Evolutionary conservation across 1,139 yeast genomes (phyloP), one percentile per base, ranked within the genome.

Genomic region (Taphrina deformans): DNA sequence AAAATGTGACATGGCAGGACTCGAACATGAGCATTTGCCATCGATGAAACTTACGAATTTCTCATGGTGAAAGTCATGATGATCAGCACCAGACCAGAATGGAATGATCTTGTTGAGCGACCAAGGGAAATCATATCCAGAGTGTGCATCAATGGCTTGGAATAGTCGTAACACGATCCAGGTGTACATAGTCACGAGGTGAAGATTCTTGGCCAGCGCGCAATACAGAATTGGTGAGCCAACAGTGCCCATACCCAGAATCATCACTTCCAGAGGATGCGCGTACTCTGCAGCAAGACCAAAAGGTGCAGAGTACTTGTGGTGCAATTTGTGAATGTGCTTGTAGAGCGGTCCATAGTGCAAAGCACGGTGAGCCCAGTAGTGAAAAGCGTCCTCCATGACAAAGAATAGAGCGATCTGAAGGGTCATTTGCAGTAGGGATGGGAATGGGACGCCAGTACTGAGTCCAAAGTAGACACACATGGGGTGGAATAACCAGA

Each of bases 31-130:
- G 33, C 33, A 10, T 6, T 29, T 29, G 6, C 10, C 33, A 29
- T 29, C 9, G 33, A 38, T 38, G 2, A 14, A 5, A 33, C 50
- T 44, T 35, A 56, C 63, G 77, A 92, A 92, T 78, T 86, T 90
- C 75, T 89, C 96, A 76, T 92, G 98, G 76, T 92, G 98, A 75
- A 89, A 90, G 75, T 92, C 98, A 75, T 92, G 98, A 77, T 92
- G 98, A 73, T 89, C 97, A 23, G 98, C 97, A 67, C 98, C 98
- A 18, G 98, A 96, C 98, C 98, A 92, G 78, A 92, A 83, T 41
- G 97, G 97, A 67, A 92, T 75, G 77, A 91, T 85, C 74, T 91
- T 89, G 78, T 89, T 92, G 74, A 92, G 82, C 4, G 97, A 89
- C 91, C 96, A 87, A 66, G 98, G 97, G 83, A 92, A 92, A 73